Evolutionary conservation across 1,284 basidiomycete genomes (phyloP), one percentile per base, ranked within the genome.

Genomic region (Apiotrichum gracile): DNA sequence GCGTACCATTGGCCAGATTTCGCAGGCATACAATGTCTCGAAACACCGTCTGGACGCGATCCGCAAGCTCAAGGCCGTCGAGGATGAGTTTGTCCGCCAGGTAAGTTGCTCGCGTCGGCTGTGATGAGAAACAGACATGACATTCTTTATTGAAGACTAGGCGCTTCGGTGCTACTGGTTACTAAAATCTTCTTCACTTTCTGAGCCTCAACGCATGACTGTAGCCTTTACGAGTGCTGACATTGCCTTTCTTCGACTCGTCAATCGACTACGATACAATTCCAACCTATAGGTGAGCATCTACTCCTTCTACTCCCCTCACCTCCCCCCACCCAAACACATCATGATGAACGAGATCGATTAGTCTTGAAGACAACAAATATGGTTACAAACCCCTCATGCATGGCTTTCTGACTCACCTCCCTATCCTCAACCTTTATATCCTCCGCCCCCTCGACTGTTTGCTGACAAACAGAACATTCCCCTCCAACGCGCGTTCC

Each of bases 131-230:
- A 37, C 61, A 69, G 64, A 60, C 63, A 72, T 72, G 72, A 74
- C 72, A 73, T 74, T 62, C 70, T 73, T 69, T 70, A 68, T 65
- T 62, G 55, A 73, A 75, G 72, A 74, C 72, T 21, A 27, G 14
- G 12, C 27, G 27, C 43, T n/a, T 24, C 24, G 3, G 27, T 29
- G 43, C 31, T 58, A 52, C 61, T 73, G 73, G 73, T 75, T 72
- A 75, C 56, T 61, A 63, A 60, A 66, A n/a, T n/a, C n/a, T 72
- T 74, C 72, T 74, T 75, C 73, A 75, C 72, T 74, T 75, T 69
- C 73, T 75, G 73, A 75, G 44, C 42, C 51, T 37, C 42, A 22
- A 50, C 50, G 39, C 50, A 43, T 12, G 39, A 9, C 37, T 3
- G 40, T 29, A 48, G 33, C 9, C 7, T 46, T 25, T 12, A 33